These are phyloP conservation scores for Xanthoceras sorbifolium DNA, from an alignment of 345 rosid genomes.

Conservation along the genomic window DNA sequence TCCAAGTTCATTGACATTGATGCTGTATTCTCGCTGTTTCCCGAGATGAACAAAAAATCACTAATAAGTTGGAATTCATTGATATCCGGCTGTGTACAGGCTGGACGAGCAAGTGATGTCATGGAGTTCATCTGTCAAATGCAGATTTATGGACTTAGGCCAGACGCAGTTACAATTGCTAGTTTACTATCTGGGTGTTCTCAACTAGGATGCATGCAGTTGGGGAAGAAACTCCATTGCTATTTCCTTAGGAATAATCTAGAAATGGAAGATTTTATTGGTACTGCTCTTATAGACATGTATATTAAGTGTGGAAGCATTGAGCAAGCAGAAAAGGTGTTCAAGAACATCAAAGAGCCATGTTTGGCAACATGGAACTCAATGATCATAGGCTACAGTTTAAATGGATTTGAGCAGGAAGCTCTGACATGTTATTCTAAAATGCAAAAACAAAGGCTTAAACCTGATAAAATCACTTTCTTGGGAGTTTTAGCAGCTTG, in stretches of 20 bases:
- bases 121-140: constrained; percentile 55
- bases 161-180: constrained; percentile 67
- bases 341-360: constrained; percentile 45
- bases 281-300: constrained; percentile 81
- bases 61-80: constrained; percentile 81
- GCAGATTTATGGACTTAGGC: constrained; percentile 46
- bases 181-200: constrained; percentile 74
- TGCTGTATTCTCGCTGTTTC: constrained; percentile 53
- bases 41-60: constrained; percentile 48
- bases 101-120: constrained; percentile 59
- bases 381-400: constrained; percentile 73
- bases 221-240: constrained; percentile 64
- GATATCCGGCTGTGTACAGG: constrained; percentile 74
- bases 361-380: constrained; percentile 80
- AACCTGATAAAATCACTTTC: constrained; percentile 81
- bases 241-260: constrained; percentile 53
- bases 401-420: constrained; percentile 55
- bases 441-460: constrained; percentile 47
- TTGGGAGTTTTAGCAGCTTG: constrained; percentile 76
- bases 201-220: constrained; percentile 57
- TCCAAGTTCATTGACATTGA: constrained; percentile 51
- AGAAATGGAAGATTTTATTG: constrained; percentile 62
- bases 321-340: constrained; percentile 57
- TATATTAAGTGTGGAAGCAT: constrained; percentile 75
- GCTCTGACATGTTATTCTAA: constrained; percentile 51